Evolutionary conservation across 2,329 filamentous ascomycete genomes (phyloP).

Genomic region (Penicillium sp.): DNA sequence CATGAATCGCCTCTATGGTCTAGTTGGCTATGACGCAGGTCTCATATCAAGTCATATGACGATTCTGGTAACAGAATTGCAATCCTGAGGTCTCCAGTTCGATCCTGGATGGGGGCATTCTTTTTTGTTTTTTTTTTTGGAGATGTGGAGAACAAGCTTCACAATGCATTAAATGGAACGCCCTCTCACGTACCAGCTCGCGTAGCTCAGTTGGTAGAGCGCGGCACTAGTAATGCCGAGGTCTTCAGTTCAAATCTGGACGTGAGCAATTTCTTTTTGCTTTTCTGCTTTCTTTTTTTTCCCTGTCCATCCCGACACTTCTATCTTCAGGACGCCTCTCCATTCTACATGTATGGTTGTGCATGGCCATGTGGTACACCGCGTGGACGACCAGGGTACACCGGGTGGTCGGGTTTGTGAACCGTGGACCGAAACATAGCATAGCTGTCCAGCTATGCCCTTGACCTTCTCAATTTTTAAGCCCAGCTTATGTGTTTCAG

Average conservation of each 20-base stretch:
- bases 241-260: conserved; percentile 7
- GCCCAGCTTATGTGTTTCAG: no score
- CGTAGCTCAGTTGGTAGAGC: conserved; percentile 3
- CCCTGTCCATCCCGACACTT: no score
- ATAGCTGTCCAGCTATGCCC: no score
- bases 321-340: no score
- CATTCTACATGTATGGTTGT: no score
- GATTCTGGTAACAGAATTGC: conserved; percentile 20
- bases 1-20: conserved; percentile 23
- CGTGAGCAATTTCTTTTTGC: conserved; percentile 2
- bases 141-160: no score
- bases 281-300: neutral
- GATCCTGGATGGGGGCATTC: conserved; percentile 27
- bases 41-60: conserved; percentile 19
- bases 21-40: conserved; percentile 32
- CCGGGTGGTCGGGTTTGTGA: no score
- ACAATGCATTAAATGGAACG: no score
- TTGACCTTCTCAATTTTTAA: no score
- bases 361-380: no score
- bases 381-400: no score
- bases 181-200: neutral
- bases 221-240: neutral
- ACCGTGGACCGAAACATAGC: no score
- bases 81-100: conserved; percentile 31
- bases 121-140: conserved; percentile 1